phyloP scores from a whole-genome alignment of 495 filamentous ascomycete genomes.

The Podospora sp. region DNA sequence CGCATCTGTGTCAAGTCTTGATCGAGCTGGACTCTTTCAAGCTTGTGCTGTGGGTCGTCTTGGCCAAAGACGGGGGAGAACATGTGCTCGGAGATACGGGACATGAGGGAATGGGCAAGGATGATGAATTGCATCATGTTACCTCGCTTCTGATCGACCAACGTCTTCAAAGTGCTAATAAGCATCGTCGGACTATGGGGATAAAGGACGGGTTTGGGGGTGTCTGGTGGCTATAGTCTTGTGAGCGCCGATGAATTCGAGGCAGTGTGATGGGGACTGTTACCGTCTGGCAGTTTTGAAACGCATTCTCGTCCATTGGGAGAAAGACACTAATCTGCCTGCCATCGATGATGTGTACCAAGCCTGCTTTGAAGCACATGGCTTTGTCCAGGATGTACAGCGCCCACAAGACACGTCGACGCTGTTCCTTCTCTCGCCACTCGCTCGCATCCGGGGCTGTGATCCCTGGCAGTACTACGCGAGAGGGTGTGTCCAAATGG shows the following conservation, averaged over 20 bases:
- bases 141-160: background rate
- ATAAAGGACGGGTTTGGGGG: background rate
- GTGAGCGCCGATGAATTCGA: background rate
- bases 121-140: slow-evolving; percentile 12
- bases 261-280: too few relatives aligned
- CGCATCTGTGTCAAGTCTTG: slow-evolving; percentile 5
- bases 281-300: slow-evolving; percentile 6
- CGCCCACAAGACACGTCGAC: slow-evolving; percentile 9
- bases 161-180: background rate
- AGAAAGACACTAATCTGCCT: slow-evolving; percentile 2
- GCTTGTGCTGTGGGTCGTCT: background rate
- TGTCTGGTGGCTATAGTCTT: background rate
- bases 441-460: background rate
- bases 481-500: slow-evolving; percentile 1
- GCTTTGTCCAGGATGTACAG: slow-evolving; percentile 10
- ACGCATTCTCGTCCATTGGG: background rate
- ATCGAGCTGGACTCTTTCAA: slow-evolving; percentile 2
- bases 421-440: slow-evolving; percentile 7
- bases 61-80: slow-evolving; percentile 14
- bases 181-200: background rate
- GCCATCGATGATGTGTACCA: slow-evolving; percentile 5
- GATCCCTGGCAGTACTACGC: background rate
- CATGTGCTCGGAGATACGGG: slow-evolving; percentile 9
- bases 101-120: slow-evolving; percentile 9
- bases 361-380: slow-evolving; percentile 10